phyloP scores from a whole-genome alignment of 192 early-diverging fungal genomes.

The Coemansia reversa region DNA sequence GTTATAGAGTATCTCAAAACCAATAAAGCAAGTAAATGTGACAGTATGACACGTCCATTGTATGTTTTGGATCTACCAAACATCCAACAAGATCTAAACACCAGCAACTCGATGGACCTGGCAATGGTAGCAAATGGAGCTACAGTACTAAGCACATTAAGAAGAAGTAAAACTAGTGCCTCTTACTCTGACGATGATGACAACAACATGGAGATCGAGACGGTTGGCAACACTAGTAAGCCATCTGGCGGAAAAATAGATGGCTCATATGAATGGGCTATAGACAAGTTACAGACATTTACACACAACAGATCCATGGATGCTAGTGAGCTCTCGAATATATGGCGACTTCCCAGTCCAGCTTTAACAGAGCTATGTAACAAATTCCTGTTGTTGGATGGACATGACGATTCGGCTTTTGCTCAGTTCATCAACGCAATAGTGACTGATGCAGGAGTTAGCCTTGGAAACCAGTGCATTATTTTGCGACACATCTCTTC shows the following conservation, averaged over 20 bases:
- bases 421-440: constrained; percentile 22
- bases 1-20: constrained; percentile 14
- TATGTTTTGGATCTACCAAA: no score
- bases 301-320: constrained; percentile 19
- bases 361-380: constrained; percentile 18
- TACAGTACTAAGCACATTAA: no score
- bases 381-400: constrained; percentile 15
- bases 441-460: constrained; percentile 19
- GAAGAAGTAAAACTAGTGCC: no score
- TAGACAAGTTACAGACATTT: constrained; percentile 13
- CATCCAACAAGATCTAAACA: no score
- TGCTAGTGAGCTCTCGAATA: constrained; percentile 1
- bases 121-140: no score
- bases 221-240: no score
- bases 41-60: no score
- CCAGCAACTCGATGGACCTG: no score
- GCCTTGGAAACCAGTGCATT: constrained; percentile 36
- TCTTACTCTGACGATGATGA: no score
- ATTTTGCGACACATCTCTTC: constrained; percentile 5
- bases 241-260: background rate
- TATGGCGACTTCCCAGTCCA: constrained; percentile 35
- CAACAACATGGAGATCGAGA: no score
- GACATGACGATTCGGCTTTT: constrained; percentile 12
- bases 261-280: constrained; percentile 20
- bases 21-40: background rate